Conservation (phyloP, 139 green algal genomes). For the Coelastrella sp. region DNA sequence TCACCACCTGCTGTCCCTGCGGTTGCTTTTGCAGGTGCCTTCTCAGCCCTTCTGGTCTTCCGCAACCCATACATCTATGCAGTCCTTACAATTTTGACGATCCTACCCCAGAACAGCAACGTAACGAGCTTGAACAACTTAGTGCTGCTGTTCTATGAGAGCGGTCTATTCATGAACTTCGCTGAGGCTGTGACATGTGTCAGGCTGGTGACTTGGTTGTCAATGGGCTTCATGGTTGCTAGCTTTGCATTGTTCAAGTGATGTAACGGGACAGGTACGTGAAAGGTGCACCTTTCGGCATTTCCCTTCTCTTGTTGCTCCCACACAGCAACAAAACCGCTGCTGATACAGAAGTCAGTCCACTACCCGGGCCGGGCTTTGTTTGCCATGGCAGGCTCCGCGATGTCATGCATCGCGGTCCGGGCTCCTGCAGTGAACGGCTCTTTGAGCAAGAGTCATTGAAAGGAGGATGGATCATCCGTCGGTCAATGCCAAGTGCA, state of each 20-base stretch:
- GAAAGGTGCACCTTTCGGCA: too few relatives aligned
- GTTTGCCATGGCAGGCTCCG: too few relatives aligned
- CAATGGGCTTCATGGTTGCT: conserved; percentile 59
- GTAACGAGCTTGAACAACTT: conserved; percentile 75
- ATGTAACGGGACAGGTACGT: neutral
- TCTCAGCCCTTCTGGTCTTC: conserved; percentile 58
- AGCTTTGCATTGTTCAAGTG: conserved; percentile 53
- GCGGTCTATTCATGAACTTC: conserved; percentile 72
- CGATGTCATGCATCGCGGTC: too few relatives aligned
- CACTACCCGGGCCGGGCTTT: too few relatives aligned
- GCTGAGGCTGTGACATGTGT: conserved; percentile 76
- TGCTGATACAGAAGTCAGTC: too few relatives aligned
- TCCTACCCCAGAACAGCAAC: conserved; percentile 76
- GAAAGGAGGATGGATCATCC: too few relatives aligned
- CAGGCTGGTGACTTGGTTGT: conserved; percentile 72
- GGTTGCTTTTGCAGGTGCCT: conserved; percentile 36
- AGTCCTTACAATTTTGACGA: conserved; percentile 61
- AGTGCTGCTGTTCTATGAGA: conserved; percentile 75
- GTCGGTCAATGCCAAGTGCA: too few relatives aligned
- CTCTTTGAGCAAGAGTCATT: too few relatives aligned
- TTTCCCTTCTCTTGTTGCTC: too few relatives aligned
- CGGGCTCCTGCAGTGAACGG: too few relatives aligned
- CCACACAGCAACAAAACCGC: too few relatives aligned
- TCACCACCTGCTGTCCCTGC: neutral
- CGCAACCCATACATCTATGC: conserved; percentile 77